A percentile compares a stretch with the other conserved stretches of the same genome.
phyloP scores from a whole-genome alignment of 345 rosid species.

The Camelina neglecta region DNA sequence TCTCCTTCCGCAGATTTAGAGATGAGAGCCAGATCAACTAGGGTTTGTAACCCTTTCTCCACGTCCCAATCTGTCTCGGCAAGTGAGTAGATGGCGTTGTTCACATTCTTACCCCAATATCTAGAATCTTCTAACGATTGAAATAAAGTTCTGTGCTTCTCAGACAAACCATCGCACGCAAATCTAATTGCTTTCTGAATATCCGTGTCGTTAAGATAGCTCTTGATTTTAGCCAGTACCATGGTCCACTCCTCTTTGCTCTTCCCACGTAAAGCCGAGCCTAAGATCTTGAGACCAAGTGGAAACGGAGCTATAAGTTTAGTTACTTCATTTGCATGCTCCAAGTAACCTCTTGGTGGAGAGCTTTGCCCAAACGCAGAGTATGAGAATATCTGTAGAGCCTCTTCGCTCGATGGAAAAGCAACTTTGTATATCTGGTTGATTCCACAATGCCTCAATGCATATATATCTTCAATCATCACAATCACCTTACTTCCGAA shows the following conservation, averaged over 20 bases:
- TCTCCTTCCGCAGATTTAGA: background rate
- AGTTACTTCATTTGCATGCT: conserved; percentile 8
- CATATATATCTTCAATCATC: background rate
- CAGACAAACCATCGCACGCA: too few species aligned
- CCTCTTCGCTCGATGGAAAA: conserved; percentile 24
- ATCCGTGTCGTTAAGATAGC: too few species aligned
- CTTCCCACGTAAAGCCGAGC: conserved; percentile 24
- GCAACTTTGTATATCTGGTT: conserved; percentile 12
- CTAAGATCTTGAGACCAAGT: conserved; percentile 22
- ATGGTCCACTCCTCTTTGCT: conserved; percentile 7
- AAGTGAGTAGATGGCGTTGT: background rate
- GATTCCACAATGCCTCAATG: background rate
- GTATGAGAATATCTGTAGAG: conserved; percentile 16
- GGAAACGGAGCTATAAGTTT: conserved; percentile 5
- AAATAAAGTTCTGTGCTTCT: background rate
- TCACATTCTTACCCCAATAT: background rate
- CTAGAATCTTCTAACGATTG: too few species aligned
- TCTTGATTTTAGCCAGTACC: too few species aligned
- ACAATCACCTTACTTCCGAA: conserved; percentile 29
- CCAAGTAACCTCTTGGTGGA: conserved; percentile 31
- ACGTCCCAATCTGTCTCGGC: background rate
- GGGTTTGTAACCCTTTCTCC: conserved; percentile 8
- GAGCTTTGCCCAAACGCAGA: conserved; percentile 31
- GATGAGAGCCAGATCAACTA: background rate
- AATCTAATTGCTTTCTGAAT: too few species aligned